Conservation (phyloP, 1,284 basidiomycete species). For the Ceratobasidium sp. region DNA sequence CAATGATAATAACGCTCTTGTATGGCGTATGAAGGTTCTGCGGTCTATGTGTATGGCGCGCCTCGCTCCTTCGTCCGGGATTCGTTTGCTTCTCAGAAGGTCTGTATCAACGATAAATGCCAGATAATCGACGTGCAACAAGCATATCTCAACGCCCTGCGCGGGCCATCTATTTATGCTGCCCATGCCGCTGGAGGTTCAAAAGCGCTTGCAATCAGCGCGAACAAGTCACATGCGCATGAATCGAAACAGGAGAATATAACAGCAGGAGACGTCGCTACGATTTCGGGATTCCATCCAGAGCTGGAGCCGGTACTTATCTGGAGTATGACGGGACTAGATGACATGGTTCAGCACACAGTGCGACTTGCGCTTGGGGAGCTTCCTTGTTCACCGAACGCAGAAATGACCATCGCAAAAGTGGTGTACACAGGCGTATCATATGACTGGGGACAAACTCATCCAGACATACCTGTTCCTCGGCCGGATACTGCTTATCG, state of each 20-base stretch:
- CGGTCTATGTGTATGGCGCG: conserved; percentile 4
- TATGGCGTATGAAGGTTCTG: not conserved
- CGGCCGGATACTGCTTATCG: not conserved
- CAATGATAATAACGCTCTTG: too few relatives aligned
- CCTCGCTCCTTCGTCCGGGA: not conserved
- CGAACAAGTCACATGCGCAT: too few relatives aligned
- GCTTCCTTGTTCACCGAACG: not conserved
- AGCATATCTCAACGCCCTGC: too few relatives aligned
- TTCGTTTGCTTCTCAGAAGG: conserved; percentile 10
- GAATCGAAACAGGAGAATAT: too few relatives aligned
- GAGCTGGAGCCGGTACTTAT: conserved; percentile 18
- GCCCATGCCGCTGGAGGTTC: too few relatives aligned
- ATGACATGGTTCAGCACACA: not conserved
- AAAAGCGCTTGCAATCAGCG: too few relatives aligned
- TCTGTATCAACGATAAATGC: not conserved
- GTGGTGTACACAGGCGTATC: not conserved
- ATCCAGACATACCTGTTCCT: conserved; percentile 1
- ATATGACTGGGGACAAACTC: not conserved
- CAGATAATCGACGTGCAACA: not conserved
- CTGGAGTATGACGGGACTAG: conserved; percentile 25
- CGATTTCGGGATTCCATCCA: not conserved
- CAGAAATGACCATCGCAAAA: conserved; percentile 22
- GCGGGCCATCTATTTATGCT: too few relatives aligned
- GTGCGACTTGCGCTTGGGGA: conserved; percentile 2
- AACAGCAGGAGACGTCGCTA: not conserved